Conservation (phyloP, 2,329 filamentous ascomycete species). For the Triangularia verruculosa region DNA sequence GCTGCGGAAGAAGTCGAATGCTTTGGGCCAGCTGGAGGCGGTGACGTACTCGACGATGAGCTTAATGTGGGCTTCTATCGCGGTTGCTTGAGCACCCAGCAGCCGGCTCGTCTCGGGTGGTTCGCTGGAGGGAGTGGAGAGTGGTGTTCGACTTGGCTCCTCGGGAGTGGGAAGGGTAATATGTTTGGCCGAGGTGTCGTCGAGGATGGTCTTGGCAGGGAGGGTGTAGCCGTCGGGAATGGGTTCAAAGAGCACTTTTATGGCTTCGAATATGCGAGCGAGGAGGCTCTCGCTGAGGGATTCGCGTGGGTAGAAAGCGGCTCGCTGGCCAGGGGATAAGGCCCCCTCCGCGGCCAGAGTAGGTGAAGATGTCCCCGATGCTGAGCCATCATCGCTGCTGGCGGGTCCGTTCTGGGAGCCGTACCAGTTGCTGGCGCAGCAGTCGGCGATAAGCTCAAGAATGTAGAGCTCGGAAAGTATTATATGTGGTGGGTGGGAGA, state of each 20-base stretch:
- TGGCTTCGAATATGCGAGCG: constrained; percentile 51
- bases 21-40: constrained; percentile 59
- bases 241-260: constrained; percentile 57
- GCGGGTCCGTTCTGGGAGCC: constrained; percentile 22
- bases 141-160: constrained; percentile 29
- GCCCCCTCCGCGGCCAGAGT: constrained; percentile 18
- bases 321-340: constrained; percentile 23
- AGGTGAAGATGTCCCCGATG: not conserved
- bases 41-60: constrained; percentile 61
- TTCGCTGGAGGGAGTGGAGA: constrained; percentile 38
- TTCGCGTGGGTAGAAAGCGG: constrained; percentile 34
- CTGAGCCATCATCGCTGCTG: constrained; percentile 4
- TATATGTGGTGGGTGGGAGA: constrained; percentile 56
- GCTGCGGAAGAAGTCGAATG: constrained; percentile 57
- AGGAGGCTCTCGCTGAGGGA: constrained; percentile 51
- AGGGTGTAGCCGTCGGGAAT: constrained; percentile 56
- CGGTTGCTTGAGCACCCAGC: constrained; percentile 38
- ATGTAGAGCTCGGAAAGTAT: constrained; percentile 63
- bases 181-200: constrained; percentile 44
- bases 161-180: constrained; percentile 33
- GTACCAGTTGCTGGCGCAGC: constrained; percentile 61
- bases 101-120: constrained; percentile 34
- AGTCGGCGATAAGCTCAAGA: constrained; percentile 62
- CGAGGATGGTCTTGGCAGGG: constrained; percentile 55
- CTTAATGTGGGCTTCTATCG: constrained; percentile 55